A percentile compares a stretch with the other conserved stretches of the same genome.
phyloP scores from a whole-genome alignment of 169 alveolate species.

The Plasmodium gonderi region DNA sequence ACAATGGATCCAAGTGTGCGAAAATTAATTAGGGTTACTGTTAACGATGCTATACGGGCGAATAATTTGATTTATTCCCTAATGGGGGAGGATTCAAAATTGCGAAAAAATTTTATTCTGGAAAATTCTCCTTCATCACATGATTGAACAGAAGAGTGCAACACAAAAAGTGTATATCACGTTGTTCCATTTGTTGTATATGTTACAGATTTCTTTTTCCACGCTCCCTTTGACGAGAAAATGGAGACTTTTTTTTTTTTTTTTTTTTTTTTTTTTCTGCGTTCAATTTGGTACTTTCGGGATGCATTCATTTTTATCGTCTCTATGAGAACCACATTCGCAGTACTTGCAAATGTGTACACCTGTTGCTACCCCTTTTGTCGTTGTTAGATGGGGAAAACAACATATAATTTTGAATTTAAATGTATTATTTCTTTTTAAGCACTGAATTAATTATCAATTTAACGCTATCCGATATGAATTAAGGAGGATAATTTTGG shows the following conservation, averaged over 20 bases:
- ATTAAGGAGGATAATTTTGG: neutral
- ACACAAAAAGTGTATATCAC: neutral
- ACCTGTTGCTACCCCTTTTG: neutral
- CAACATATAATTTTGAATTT: neutral
- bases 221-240: too few species aligned
- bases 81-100: slow-evolving; percentile 85
- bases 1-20: slow-evolving; percentile 88
- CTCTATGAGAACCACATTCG: neutral
- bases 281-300: too few species aligned
- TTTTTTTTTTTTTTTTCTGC: too few species aligned
- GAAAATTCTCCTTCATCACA: slow-evolving; percentile 75
- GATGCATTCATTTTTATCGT: neutral
- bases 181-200: too few species aligned
- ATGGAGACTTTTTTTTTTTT: neutral
- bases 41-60: slow-evolving; percentile 80
- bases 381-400: neutral
- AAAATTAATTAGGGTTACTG: slow-evolving; percentile 81
- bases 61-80: slow-evolving; percentile 78
- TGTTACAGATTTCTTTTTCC: too few species aligned
- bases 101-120: slow-evolving; percentile 82
- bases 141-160: neutral
- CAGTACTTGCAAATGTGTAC: neutral
- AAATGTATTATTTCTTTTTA: neutral
- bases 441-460: neutral
- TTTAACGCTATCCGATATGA: neutral